These are phyloP conservation scores for Entomortierella parvispora DNA, from an alignment of 192 early-diverging fungal species.

Conservation along the genomic window DNA sequence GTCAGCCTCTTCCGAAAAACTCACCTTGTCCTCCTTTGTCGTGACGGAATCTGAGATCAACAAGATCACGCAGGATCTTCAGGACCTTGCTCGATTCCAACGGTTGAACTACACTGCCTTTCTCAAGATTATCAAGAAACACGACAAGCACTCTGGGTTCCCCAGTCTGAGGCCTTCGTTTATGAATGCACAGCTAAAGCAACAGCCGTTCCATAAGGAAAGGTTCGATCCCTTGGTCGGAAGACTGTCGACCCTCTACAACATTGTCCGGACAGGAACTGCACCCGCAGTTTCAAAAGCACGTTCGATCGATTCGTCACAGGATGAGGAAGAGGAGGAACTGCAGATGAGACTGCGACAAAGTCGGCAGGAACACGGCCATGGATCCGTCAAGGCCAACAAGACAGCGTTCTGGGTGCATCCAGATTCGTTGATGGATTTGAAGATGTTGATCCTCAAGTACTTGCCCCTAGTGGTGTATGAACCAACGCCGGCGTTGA, in stretches of 20 bases:
- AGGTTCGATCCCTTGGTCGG: constrained; percentile 86
- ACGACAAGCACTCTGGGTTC: constrained; percentile 87
- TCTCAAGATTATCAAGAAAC: constrained; percentile 95
- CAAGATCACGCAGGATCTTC: constrained; percentile 75
- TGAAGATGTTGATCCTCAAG: constrained; percentile 88
- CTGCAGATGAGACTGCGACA: background rate
- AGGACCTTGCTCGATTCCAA: constrained; percentile 75
- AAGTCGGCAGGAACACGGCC: too few relatives aligned
- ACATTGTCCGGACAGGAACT: constrained; percentile 70
- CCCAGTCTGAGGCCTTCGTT: constrained; percentile 79
- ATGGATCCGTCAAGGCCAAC: background rate
- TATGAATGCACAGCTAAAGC: constrained; percentile 79
- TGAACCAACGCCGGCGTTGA: constrained; percentile 63
- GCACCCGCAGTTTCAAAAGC: constrained; percentile 14
- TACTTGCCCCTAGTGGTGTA: constrained; percentile 86
- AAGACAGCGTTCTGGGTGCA: constrained; percentile 93
- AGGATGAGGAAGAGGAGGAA: constrained; percentile 58
- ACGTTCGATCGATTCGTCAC: constrained; percentile 29
- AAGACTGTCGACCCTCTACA: constrained; percentile 84
- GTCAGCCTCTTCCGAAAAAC: constrained; percentile 32
- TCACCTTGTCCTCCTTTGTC: constrained; percentile 59
- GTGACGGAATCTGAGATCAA: constrained; percentile 76
- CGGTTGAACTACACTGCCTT: constrained; percentile 84
- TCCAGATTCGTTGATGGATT: constrained; percentile 87
- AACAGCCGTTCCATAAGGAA: constrained; percentile 81